These are phyloP conservation scores for Malus orientalis DNA, from an alignment of 306 rosid species.

Conservation along the genomic window DNA sequence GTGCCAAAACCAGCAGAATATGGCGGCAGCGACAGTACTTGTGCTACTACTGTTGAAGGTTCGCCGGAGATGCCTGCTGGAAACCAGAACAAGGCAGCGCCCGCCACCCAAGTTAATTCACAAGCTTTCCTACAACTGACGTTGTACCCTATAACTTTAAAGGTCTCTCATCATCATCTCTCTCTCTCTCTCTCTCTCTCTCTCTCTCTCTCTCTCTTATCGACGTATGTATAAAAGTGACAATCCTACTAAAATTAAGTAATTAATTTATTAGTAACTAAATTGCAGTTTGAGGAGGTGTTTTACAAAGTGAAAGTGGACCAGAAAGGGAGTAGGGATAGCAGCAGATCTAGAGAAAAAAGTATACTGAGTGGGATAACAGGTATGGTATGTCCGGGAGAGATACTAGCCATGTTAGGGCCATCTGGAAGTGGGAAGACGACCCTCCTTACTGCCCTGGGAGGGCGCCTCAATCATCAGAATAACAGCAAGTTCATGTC, in stretches of 20 bases:
- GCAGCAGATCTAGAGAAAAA: conserved; percentile 33
- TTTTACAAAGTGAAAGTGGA: conserved; percentile 79
- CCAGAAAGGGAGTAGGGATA: conserved; percentile 36
- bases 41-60: conserved; percentile 1
- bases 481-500: conserved; percentile 43
- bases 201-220: background rate
- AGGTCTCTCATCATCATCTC: conserved; percentile 30
- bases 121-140: conserved; percentile 49
- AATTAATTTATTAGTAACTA: background rate
- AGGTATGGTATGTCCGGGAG: conserved; percentile 86
- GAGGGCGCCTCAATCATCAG: conserved; percentile 58
- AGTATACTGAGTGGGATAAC: conserved; percentile 69
- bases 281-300: conserved; percentile 80
- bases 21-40: conserved; percentile 4
- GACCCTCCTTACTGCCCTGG: conserved; percentile 87
- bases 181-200: background rate
- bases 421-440: conserved; percentile 99
- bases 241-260: too few species aligned
- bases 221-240: too few species aligned
- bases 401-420: conserved; percentile 89
- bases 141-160: conserved; percentile 65
- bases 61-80: conserved; percentile 18
- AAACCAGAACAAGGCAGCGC: background rate
- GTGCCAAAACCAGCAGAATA: conserved; percentile 41
- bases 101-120: conserved; percentile 21